Conservation (phyloP, 2,329 filamentous ascomycete species). For the Xylariaceae sp. region DNA sequence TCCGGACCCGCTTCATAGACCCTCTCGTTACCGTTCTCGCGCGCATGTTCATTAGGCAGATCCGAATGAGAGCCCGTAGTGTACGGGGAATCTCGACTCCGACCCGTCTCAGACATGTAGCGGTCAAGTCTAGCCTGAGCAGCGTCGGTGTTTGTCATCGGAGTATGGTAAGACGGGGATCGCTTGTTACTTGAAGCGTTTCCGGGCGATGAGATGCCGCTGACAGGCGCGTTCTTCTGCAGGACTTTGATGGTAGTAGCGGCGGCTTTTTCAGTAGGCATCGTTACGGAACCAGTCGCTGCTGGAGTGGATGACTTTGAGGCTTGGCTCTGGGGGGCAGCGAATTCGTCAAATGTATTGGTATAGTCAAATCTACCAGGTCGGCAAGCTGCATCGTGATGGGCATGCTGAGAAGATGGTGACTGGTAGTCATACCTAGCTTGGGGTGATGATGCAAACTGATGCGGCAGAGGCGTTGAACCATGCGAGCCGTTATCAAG, state of each 20-base stretch:
- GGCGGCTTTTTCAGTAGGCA: constrained; percentile 30
- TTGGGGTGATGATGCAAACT: constrained; percentile 27
- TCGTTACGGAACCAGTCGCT: constrained; percentile 24
- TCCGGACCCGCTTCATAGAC: constrained; percentile 66
- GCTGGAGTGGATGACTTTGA: constrained; percentile 36
- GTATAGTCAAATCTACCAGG: constrained; percentile 33
- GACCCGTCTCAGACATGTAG: constrained; percentile 28
- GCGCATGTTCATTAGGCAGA: constrained; percentile 10
- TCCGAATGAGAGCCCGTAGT: constrained; percentile 11
- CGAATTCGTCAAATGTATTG: constrained; percentile 41
- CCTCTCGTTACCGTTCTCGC: constrained; percentile 51
- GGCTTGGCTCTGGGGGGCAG: constrained; percentile 40
- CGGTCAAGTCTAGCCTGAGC: constrained; percentile 29
- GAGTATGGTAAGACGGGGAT: constrained; percentile 38
- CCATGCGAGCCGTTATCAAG: constrained; percentile 26
- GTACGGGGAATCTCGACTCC: constrained; percentile 13
- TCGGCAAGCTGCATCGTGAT: constrained; percentile 25
- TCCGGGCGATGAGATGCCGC: constrained; percentile 32
- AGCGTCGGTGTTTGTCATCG: constrained; percentile 42
- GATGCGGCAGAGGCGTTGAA: constrained; percentile 26
- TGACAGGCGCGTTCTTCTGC: constrained; percentile 46
- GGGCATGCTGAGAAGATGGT: constrained; percentile 27
- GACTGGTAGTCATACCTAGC: constrained; percentile 28
- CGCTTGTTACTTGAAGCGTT: constrained; percentile 16
- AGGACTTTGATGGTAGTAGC: constrained; percentile 43